These are phyloP conservation scores for Epichloe glyceriae DNA, from an alignment of 2,329 filamentous ascomycete genomes.

Conservation along the genomic window DNA sequence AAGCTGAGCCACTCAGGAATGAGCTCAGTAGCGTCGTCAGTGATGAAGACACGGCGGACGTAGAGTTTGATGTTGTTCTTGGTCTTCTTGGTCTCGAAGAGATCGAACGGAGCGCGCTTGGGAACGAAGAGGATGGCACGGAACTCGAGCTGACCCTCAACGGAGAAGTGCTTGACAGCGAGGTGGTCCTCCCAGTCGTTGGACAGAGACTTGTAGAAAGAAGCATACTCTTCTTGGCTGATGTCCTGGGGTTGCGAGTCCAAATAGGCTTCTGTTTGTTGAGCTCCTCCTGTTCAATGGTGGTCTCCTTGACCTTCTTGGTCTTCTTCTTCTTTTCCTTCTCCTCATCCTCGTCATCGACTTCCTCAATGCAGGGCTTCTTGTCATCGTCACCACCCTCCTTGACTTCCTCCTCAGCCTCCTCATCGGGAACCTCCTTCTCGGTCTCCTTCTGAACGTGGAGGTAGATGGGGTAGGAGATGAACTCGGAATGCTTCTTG, in stretches of 20 bases:
- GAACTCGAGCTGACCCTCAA: constrained; percentile 99
- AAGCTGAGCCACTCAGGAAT: constrained; percentile 99
- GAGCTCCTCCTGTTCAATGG: constrained; percentile 97
- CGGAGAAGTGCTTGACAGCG: constrained; percentile 99
- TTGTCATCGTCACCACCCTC: constrained; percentile 70
- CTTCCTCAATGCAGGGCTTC: constrained; percentile 92
- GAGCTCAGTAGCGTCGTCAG: constrained; percentile 96
- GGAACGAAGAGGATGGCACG: constrained; percentile 98
- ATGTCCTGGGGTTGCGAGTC: constrained; percentile 96
- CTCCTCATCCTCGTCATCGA: constrained; percentile 72
- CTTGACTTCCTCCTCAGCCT: constrained; percentile 56
- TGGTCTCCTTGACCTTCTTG: constrained; percentile 98
- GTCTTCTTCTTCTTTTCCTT: constrained; percentile 93
- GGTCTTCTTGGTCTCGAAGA: constrained; percentile 99
- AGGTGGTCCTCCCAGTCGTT: constrained; percentile 99
- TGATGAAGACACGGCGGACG: constrained; percentile 99
- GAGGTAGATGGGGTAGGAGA: constrained; percentile 99
- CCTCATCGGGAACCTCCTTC: constrained; percentile 96
- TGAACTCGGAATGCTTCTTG: constrained; percentile 99
- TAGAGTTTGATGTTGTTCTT: constrained; percentile 99
- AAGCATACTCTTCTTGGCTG: constrained; percentile 87
- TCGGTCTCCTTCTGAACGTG: constrained; percentile 99
- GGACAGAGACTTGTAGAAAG: constrained; percentile 99
- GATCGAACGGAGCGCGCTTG: constrained; percentile 98
- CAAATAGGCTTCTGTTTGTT: constrained; percentile 99